Percentiles rank a stretch among this genome's conserved stretches.
phyloP scores from a whole-genome alignment of 2,329 filamentous ascomycete species.

The Tympanopsis confertula region DNA sequence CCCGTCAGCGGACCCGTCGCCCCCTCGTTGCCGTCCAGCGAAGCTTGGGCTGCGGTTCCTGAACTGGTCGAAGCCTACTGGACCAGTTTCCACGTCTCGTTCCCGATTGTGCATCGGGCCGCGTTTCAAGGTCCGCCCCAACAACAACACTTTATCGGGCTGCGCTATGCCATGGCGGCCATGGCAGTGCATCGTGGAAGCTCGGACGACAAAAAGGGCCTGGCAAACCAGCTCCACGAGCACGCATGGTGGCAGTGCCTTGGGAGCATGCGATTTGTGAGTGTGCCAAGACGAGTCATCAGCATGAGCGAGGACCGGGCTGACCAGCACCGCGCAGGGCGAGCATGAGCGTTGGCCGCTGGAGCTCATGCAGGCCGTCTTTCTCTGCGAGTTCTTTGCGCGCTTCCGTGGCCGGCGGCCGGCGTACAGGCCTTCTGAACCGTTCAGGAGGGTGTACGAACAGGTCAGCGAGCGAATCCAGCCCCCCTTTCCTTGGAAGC shows the following conservation, averaged over 20 bases:
- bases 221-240: conserved; percentile 36
- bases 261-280: conserved; percentile 26
- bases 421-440: conserved; percentile 31
- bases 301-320: neutral
- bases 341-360: neutral
- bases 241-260: conserved; percentile 36
- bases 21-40: neutral
- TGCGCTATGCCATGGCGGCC: conserved; percentile 44
- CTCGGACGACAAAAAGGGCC: conserved; percentile 33
- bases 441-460: conserved; percentile 31
- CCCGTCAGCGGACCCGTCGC: too few species aligned
- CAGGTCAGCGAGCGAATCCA: neutral
- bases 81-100: conserved; percentile 33
- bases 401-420: conserved; percentile 40
- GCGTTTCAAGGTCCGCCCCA: conserved; percentile 28
- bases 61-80: conserved; percentile 40
- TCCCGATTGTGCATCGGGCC: conserved; percentile 36
- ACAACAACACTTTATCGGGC: conserved; percentile 18
- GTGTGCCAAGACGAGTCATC: conserved; percentile 2
- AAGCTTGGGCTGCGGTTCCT: conserved; percentile 28
- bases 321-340: neutral
- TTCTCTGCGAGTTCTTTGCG: conserved; percentile 42
- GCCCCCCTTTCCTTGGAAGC: neutral
- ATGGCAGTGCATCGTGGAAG: conserved; percentile 38
- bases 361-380: conserved; percentile 34